Evolutionary conservation across 345 rosid species (phyloP).

Genomic region (Ceriops zippeliana): DNA sequence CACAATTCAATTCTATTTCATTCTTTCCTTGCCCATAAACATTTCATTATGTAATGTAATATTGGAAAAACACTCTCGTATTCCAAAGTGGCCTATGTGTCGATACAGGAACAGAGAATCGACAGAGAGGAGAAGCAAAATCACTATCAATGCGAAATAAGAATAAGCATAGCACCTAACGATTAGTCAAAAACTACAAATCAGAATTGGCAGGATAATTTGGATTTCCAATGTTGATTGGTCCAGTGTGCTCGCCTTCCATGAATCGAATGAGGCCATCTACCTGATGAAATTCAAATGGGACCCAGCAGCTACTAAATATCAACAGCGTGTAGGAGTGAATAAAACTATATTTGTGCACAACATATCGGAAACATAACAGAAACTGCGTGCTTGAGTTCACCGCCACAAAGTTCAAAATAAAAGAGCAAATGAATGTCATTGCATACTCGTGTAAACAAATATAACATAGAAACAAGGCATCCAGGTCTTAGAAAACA

Average conservation of each 20-base stretch:
- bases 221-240: slow-evolving; percentile 97
- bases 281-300: slow-evolving; percentile 36
- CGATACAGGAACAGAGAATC: background rate
- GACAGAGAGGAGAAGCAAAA: background rate
- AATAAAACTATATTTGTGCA: background rate
- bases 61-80: too few species aligned
- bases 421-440: slow-evolving; percentile 1
- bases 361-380: slow-evolving; percentile 93
- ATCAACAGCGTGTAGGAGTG: background rate
- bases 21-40: too few species aligned
- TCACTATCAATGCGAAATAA: background rate
- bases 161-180: background rate
- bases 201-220: slow-evolving; percentile 29
- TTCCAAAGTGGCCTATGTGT: background rate
- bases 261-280: slow-evolving; percentile 93
- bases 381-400: slow-evolving; percentile 97
- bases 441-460: background rate
- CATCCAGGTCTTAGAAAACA: background rate
- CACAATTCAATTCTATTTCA: too few species aligned
- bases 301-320: background rate
- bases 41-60: too few species aligned
- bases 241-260: slow-evolving; percentile 93
- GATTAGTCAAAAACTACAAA: background rate
- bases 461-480: too few species aligned
- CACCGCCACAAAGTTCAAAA: slow-evolving; percentile 47